Evolutionary conservation across 2,329 filamentous ascomycete genomes (phyloP).

Genomic region (Penicillium rolfsii): DNA sequence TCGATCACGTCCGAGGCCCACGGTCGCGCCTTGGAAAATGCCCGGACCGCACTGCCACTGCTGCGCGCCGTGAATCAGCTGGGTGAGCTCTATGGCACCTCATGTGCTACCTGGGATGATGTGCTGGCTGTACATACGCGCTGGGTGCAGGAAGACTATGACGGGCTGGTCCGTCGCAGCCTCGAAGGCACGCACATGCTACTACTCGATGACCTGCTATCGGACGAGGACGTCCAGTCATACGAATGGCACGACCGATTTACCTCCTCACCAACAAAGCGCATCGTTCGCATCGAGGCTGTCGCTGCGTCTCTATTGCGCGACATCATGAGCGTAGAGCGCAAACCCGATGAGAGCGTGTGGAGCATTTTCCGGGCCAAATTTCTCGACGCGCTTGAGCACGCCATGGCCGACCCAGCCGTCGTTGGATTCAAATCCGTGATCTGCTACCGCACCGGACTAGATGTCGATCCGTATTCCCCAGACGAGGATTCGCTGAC

Average conservation of each 20-base stretch:
- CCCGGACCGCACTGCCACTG: conserved; percentile 67
- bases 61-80: conserved; percentile 72
- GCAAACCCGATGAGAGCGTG: conserved; percentile 38
- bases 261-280: conserved; percentile 65
- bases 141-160: conserved; percentile 54
- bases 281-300: conserved; percentile 77
- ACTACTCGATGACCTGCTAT: conserved; percentile 77
- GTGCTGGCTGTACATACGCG: conserved; percentile 55
- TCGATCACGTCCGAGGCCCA: conserved; percentile 74
- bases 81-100: conserved; percentile 64
- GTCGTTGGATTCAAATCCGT: conserved; percentile 83
- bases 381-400: conserved; percentile 52
- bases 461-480: conserved; percentile 61
- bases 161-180: conserved; percentile 65
- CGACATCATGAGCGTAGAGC: conserved; percentile 43
- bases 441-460: conserved; percentile 77
- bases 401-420: conserved; percentile 64
- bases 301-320: conserved; percentile 67
- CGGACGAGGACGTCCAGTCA: conserved; percentile 58
- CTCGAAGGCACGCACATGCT: conserved; percentile 73
- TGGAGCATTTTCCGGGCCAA: conserved; percentile 31
- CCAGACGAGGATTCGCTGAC: conserved; percentile 44
- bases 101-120: conserved; percentile 61
- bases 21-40: conserved; percentile 67
- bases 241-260: conserved; percentile 70